Evolutionary conservation across 1,139 yeast genomes (phyloP), one percentile per base, ranked within the genome.

Genomic region (Blastobotrys buckinghamii): DNA sequence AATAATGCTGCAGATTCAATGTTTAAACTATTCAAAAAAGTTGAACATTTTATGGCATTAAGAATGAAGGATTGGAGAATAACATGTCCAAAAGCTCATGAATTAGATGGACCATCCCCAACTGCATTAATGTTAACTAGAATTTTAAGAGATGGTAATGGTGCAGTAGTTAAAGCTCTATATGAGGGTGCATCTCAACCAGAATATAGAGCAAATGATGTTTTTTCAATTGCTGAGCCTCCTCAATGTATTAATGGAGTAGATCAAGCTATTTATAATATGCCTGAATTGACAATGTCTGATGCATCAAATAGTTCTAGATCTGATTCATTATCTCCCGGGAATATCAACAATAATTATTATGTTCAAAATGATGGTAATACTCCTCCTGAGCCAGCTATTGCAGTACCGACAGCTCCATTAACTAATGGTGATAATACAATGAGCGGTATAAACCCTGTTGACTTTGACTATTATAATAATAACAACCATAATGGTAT

Each of bases 41-140:
- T 44, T 6, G 47, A 44, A 22, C 10, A 42, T 8, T 44, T 39
- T 36, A 13, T 35, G n/a, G n/a, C 20, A 9, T 16, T 44, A n/a
- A 27, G 39, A 30, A 38, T 44, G 42, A 27, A 37, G 32, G 42
- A 38, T 22, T 44, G 42, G 42, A 15, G 34, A 12, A 20, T 37
- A 2, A 26, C 27, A 24, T 27, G 26, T 16, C 27, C 34, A 5
- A 24, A 15, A 10, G 42, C 47, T 15, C 17, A 32, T 13, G 36
- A 5, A 4, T 27, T 16, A 8, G 37, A 15, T n/a, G 47, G 47
- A 2, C 42, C 42, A 2, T 38, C 42, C 4, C 47, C 42, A 6
- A 38, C 47, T 6, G 38, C 42, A 24, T 24, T 44, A 24, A 29
- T 44, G 38, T 29, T 44, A 32, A 38, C 30, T 15, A n/a, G 16